Base-by-base conservation (phyloP, 108 stramenopile species). In the Cylindrotheca fusiformis region DNA sequence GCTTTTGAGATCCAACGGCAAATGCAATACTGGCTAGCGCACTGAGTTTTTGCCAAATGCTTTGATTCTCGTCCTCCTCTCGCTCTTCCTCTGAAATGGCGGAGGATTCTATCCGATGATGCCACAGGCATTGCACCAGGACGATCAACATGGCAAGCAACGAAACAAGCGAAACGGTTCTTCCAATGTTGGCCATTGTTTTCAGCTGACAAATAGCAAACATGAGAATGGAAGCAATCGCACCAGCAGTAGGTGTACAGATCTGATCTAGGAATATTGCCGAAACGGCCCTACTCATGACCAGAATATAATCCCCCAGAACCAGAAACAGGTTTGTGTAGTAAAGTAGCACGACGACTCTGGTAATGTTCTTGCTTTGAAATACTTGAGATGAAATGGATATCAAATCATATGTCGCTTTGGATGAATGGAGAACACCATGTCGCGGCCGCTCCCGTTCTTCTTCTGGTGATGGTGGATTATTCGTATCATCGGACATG, bases 131-230 rank as follows among this genome's bases (percentile, higher is more conserved):
- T 58, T 79, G 77, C 3, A 81, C 2, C 19, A 85, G 67, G 1
- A 81, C 83, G 48, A 85, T 55, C 6, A 81, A 46, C 24, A 85
- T 58, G 3, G 83, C 79, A 26, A 74, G 22, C 23, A 85, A 53
- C 22, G 79, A 80, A 25, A 65, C 56, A 17, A 68, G 52, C 36
- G 71, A 76, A 19, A 77, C 80, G 31, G 58, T 58, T 31, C 72
- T 60, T 14, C 83, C 83, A 32, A 85, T 54, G 44, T 73, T 78
- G 2, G 83, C 80, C 83, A 85, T 85, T 23, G 83, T 81, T 47
- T 71, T 55, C 3, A 85, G 54, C 55, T 85, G 83, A 67, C 75
- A 72, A 46, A 85, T 54, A 24, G 60, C 83, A 74, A 85, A 81
- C 83, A 85, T 85, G 23, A 85, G 45, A 2, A 74, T 56, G 2